Base-by-base conservation (phyloP, 768 basidiomycete species). In the Chalciporus piperatus region DNA sequence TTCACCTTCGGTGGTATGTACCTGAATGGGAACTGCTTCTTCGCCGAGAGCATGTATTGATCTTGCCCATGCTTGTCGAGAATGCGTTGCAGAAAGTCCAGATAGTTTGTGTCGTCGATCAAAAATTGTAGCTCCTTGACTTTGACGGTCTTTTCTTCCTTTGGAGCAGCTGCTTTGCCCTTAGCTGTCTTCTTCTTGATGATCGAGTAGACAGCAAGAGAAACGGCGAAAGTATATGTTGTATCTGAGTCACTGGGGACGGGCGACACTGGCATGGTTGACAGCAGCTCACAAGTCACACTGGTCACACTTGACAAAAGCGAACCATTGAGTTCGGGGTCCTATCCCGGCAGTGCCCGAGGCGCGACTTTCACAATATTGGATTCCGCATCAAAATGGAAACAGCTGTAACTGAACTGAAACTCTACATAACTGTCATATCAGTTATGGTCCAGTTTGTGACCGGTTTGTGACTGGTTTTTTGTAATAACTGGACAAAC, bases 41-140 rank as follows among this genome's bases (percentile, higher is more conserved):
- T 40, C 72, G 72, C 78, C 0, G 23, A 40, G 0, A 73, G 5
- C 0, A 20, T 49, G 41, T 47, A 57, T 3, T 54, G 45, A 1
- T 51, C 42, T 2, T 55, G 45, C 0, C 48, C 37, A 39, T 59
- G 54, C 57, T 52, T 60, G 9, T 51, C 33, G 1, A 58, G 59
- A 2, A 50, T 20, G 8, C 49, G 50, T 22, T 23, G 38, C 3
- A 59, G 20, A 33, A 59, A 57, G 4, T 19, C 20, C 0, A 58
- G 2, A 35, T 56, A 56, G 27, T 59, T 56, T 0, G 2, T 11
- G 1, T 28, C 7, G 2, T 33, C 41, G 3, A 20, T 4, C 2
- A 30, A 3, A 23, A 55, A 57, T 0, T 16, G 4, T 1, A 55
- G 45, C 13, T 58, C 46, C 22, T 58, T 58, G 12, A 16, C 20